Conservation (phyloP, 1,284 basidiomycete genomes). For the Volvariella surrecta region DNA sequence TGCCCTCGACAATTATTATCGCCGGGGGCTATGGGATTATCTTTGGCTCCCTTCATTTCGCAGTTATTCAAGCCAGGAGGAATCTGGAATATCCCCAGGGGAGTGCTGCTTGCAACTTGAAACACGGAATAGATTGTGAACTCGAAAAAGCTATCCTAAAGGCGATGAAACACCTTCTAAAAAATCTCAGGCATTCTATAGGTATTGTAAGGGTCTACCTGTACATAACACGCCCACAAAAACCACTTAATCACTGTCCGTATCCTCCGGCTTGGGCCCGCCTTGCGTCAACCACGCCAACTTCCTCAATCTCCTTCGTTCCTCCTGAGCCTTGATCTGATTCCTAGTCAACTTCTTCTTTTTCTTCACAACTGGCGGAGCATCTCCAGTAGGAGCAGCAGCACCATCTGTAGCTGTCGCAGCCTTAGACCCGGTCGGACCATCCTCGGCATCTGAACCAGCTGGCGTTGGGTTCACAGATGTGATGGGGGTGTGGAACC, state of each 20-base stretch:
- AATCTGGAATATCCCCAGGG: too few relatives aligned
- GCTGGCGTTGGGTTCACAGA: constrained; percentile 61
- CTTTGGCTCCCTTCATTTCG: too few relatives aligned
- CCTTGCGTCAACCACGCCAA: constrained; percentile 81
- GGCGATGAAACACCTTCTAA: too few relatives aligned
- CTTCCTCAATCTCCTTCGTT: constrained; percentile 72
- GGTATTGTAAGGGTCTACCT: too few relatives aligned
- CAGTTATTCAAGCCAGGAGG: too few relatives aligned
- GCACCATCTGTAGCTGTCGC: not conserved
- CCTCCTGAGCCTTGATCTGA: constrained; percentile 83
- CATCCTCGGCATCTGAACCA: constrained; percentile 63
- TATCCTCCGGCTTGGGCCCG: constrained; percentile 73
- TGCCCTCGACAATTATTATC: too few relatives aligned
- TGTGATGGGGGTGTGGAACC: constrained; percentile 53
- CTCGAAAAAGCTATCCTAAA: too few relatives aligned
- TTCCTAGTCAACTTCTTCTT: constrained; percentile 93
- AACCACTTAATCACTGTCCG: constrained; percentile 51
- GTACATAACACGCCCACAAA: not conserved
- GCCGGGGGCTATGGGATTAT: too few relatives aligned
- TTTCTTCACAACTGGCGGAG: constrained; percentile 48
- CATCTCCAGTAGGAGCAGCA: constrained; percentile 12
- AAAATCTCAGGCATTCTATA: too few relatives aligned
- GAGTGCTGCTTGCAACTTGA: too few relatives aligned
- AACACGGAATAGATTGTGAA: too few relatives aligned
- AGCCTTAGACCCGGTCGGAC: constrained; percentile 6